Conservation (phyloP, 495 filamentous ascomycete species). For the Bathelium albidoporum region DNA sequence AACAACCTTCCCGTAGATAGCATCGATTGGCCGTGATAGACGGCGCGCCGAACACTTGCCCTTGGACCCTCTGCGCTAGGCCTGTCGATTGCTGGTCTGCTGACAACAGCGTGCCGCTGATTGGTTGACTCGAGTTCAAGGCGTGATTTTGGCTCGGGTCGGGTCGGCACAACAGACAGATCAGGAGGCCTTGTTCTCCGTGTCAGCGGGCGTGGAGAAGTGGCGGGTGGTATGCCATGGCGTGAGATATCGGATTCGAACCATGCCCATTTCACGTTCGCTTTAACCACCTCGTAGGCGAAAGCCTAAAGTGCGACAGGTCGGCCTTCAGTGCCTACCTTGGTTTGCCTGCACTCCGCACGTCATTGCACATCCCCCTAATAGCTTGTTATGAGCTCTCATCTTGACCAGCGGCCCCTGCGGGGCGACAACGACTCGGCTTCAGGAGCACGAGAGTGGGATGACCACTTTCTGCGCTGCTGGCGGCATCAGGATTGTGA, state of each 20-base stretch:
- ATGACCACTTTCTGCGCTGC: background rate
- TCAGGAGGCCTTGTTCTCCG: no score
- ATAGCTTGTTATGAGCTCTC: no score
- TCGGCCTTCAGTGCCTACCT: no score
- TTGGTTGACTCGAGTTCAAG: background rate
- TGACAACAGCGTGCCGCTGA: background rate
- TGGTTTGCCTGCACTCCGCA: background rate
- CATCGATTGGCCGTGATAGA: no score
- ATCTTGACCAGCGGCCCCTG: background rate
- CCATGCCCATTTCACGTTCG: background rate
- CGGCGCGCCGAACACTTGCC: no score
- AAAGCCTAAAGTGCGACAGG: background rate
- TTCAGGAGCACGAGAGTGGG: background rate
- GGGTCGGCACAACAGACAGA: background rate
- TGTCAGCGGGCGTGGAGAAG: no score
- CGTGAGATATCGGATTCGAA: no score
- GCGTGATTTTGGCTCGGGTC: background rate
- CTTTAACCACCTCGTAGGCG: background rate
- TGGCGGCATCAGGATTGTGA: conserved; percentile 1
- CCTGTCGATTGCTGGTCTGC: background rate
- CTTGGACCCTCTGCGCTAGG: no score
- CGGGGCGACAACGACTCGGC: background rate
- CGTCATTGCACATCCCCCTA: background rate
- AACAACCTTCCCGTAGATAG: no score
- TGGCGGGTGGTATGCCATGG: no score